Evolutionary conservation across 441 rosid genomes (phyloP).

Genomic region (Capsella rubella): DNA sequence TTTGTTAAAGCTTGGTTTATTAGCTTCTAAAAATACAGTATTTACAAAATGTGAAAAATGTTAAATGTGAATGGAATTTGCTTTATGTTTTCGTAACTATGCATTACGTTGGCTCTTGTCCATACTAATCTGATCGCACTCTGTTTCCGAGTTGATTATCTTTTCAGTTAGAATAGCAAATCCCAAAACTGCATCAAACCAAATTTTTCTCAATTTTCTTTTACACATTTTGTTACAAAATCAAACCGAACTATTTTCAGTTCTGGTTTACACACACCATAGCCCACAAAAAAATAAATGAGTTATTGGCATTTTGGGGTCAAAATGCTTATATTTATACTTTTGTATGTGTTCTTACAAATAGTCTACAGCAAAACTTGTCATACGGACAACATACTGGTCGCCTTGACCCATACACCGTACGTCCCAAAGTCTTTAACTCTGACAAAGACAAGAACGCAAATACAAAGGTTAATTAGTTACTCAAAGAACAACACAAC

Average conservation of each 20-base stretch:
- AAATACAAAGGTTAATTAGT: slow-evolving; percentile 9
- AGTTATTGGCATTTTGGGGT: slow-evolving; percentile 9
- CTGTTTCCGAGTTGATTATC: not conserved
- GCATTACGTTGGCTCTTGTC: not conserved
- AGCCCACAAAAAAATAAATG: slow-evolving; percentile 9
- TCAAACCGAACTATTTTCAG: not conserved
- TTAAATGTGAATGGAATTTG: slow-evolving; percentile 26
- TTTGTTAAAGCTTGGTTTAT: not conserved
- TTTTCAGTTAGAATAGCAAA: slow-evolving; percentile 1
- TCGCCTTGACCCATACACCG: slow-evolving; percentile 59
- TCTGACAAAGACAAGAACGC: slow-evolving; percentile 44
- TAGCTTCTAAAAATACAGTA: slow-evolving; percentile 17
- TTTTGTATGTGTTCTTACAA: slow-evolving; percentile 30
- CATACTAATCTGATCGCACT: not conserved
- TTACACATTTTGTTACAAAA: not conserved
- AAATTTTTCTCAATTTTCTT: not conserved
- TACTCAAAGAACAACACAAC: slow-evolving; percentile 9
- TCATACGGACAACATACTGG: slow-evolving; percentile 39
- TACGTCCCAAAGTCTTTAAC: slow-evolving; percentile 66
- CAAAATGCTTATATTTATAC: slow-evolving; percentile 3
- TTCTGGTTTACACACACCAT: slow-evolving; percentile 3
- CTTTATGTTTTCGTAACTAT: not conserved
- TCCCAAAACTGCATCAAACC: not conserved
- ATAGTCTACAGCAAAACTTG: slow-evolving; percentile 26
- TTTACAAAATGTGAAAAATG: slow-evolving; percentile 16